These are phyloP conservation scores for Grosmannia serpens DNA, from an alignment of 2,329 filamentous ascomycete genomes.

Conservation along the genomic window DNA sequence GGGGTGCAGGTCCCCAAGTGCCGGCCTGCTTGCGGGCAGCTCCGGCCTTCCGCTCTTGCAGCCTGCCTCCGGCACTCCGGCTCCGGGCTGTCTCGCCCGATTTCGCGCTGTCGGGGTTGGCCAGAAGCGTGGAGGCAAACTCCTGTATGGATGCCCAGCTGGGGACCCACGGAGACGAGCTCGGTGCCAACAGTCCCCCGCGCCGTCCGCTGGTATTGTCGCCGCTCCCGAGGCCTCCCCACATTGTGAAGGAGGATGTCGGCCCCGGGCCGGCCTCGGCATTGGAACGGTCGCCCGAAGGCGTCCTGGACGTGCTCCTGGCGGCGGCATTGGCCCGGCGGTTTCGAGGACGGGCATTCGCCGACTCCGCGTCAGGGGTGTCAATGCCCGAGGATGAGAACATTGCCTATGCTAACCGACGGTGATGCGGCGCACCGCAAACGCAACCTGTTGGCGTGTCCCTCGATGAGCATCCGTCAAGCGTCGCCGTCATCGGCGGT, in stretches of 20 bases:
- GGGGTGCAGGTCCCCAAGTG: constrained; percentile 42
- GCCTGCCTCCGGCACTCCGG: constrained; percentile 12
- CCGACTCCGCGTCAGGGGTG: constrained; percentile 28
- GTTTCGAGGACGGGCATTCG: constrained; percentile 36
- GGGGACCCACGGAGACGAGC: constrained; percentile 31
- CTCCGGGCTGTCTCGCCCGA: constrained; percentile 17
- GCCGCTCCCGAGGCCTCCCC: neutral
- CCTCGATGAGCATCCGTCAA: constrained; percentile 1
- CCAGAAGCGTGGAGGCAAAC: constrained; percentile 35
- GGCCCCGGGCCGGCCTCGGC: neutral
- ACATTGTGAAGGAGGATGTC: neutral
- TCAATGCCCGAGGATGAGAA: constrained; percentile 33
- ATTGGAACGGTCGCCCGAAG: neutral
- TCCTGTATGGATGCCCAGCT: constrained; percentile 45
- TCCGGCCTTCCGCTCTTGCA: constrained; percentile 8
- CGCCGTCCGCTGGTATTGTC: neutral
- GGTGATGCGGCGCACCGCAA: neutral
- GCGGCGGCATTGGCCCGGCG: constrained; percentile 26
- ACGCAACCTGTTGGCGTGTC: neutral
- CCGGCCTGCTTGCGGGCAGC: constrained; percentile 15
- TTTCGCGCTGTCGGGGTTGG: constrained; percentile 22
- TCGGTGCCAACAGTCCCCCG: neutral
- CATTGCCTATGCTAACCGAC: constrained; percentile 22
- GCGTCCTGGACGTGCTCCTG: constrained; percentile 15
- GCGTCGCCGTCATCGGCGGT: constrained; percentile 3